Evolutionary conservation across 2,329 filamentous ascomycete genomes (phyloP).

Genomic region (Venturia effusa): DNA sequence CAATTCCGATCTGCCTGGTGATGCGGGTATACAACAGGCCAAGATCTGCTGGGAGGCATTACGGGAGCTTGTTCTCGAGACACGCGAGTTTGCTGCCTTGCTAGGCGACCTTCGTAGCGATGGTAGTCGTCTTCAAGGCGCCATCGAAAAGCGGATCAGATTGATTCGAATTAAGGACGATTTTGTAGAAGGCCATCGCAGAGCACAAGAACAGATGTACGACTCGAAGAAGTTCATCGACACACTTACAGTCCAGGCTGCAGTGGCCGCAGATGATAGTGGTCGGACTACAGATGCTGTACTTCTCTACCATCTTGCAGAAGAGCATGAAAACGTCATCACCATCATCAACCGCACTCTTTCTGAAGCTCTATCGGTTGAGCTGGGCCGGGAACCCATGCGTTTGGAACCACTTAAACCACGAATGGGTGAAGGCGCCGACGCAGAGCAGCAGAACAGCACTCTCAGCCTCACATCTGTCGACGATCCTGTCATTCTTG

Average conservation of each 20-base stretch:
- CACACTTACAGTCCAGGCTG: conserved; percentile 86
- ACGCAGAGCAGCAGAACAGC: conserved; percentile 29
- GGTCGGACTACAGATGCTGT: conserved; percentile 90
- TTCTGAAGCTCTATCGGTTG: conserved; percentile 77
- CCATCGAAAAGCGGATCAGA: conserved; percentile 73
- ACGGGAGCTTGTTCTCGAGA: conserved; percentile 91
- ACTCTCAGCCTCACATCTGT: conserved; percentile 58
- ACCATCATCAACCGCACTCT: conserved; percentile 80
- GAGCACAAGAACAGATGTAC: conserved; percentile 40
- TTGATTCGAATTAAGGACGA: conserved; percentile 47
- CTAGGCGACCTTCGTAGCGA: conserved; percentile 85
- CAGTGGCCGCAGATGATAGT: conserved; percentile 86
- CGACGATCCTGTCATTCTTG: conserved; percentile 54
- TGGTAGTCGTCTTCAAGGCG: conserved; percentile 72
- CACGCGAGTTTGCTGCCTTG: conserved; percentile 85
- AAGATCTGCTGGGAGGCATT: conserved; percentile 84
- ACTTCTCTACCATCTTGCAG: conserved; percentile 84
- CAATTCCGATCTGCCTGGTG: conserved; percentile 69
- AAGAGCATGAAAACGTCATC: conserved; percentile 92
- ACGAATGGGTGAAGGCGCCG: conserved; percentile 33
- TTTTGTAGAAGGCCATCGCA: not conserved
- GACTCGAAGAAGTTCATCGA: conserved; percentile 78
- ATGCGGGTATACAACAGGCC: conserved; percentile 64
- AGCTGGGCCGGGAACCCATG: conserved; percentile 71
- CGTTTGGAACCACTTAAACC: conserved; percentile 73